Evolutionary conservation across 148 eudicot genomes (phyloP), one percentile per base, ranked within the genome.

Genomic region (Spergularia bocconei): DNA sequence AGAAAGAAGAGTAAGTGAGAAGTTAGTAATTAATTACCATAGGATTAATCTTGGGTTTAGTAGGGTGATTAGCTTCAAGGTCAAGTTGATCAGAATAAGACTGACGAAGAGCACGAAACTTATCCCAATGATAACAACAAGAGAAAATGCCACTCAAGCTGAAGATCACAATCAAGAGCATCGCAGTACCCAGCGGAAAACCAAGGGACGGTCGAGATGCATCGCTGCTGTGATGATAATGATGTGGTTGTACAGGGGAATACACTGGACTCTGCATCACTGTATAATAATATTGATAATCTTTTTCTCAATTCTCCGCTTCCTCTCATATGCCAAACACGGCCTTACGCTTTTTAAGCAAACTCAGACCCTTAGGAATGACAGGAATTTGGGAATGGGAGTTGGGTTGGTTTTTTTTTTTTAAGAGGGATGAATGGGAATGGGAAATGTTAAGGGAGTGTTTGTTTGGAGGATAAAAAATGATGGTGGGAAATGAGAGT

Each of bases 81-180:
- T 79, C 78, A 25, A 68, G 70, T 63, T 67, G 71, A 13, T 76
- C 69, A 13, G 84, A 14, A 68, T 78, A 79, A 36, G 88, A 80
- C 38, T 72, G 87, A 50, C 93, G 92, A 65, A 90, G 79, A 8
- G 87, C 78, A 1, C 92, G 85, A 65, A 94, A 84, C 79, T 89
- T 91, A 55, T 91, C 97, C 97, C 98, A 94, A 77, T 94, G 96
- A 73, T 94, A 94, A 77, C 98, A 94, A 52, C 97, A 94, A 0
- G 98, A 90, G 84, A 92, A 94, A 54, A 94, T 78, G 10, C 97
- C 97, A 67, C 98, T 91, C 67, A 94, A 75, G 67, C 83, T 85
- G 81, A 94, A 94, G 7, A 94, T 86, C 23, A 94, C 77, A 14
- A 92, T 76, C 72, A 94, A 71, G 1, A 91, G 80, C 15, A 94